These are phyloP conservation scores for Gaeumannomyces sp. DNA, from an alignment of 2,329 filamentous ascomycete genomes.

Conservation along the genomic window DNA sequence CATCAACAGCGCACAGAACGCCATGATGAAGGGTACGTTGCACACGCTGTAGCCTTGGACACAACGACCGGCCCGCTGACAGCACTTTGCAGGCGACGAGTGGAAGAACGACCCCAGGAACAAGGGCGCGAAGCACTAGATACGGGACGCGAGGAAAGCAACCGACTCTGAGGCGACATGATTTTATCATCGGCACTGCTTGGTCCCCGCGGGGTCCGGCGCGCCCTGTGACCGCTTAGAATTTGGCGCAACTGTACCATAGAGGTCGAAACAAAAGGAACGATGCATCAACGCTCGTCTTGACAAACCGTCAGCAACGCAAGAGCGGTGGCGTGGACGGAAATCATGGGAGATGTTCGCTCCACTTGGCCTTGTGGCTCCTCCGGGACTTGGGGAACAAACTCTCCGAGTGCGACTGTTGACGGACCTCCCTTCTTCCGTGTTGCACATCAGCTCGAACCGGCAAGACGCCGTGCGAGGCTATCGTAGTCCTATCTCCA, in stretches of 20 bases:
- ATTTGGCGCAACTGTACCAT: conserved; percentile 12
- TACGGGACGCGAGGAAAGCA: conserved; percentile 14
- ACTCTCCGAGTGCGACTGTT: no score
- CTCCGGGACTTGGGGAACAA: no score
- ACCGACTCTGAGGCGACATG: not conserved
- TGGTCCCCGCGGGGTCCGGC: no score
- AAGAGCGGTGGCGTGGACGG: no score
- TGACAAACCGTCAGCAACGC: not conserved
- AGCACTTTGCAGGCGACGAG: conserved; percentile 63
- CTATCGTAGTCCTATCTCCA: no score
- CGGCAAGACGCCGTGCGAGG: no score
- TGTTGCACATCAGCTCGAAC: no score
- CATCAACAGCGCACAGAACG: conserved; percentile 75
- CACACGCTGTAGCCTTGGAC: conserved; percentile 8
- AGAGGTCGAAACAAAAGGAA: conserved; percentile 6
- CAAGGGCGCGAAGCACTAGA: conserved; percentile 45
- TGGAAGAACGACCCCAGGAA: conserved; percentile 97
- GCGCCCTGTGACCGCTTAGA: not conserved
- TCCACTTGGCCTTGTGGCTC: not conserved
- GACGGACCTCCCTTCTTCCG: no score
- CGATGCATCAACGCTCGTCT: not conserved
- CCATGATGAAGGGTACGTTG: conserved; percentile 67
- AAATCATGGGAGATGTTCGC: not conserved
- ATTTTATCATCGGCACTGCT: not conserved
- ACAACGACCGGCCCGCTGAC: conserved; percentile 10